Conservation (phyloP, 345 rosid genomes). For the Aegle marmelos region DNA sequence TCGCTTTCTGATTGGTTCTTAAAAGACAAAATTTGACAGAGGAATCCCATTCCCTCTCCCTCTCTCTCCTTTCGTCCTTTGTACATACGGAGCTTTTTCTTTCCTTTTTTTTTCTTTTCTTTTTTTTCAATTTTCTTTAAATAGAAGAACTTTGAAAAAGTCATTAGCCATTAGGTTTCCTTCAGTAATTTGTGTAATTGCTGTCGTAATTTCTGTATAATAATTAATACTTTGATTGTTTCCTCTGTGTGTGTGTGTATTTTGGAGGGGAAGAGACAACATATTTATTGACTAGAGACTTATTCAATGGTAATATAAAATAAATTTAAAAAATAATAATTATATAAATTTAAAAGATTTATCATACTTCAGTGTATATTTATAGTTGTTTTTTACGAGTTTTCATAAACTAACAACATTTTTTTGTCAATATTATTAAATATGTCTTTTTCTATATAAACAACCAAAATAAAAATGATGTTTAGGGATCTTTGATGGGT, state of each 20-base stretch:
- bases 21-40: constrained; percentile 26
- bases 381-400: no score
- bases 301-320: no score
- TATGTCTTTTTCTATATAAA: no score
- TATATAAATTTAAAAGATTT: no score
- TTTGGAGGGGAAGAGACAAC: no score
- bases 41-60: constrained; percentile 25
- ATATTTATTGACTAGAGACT: no score
- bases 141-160: not conserved
- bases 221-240: not conserved
- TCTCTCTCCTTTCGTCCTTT: not conserved
- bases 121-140: not conserved
- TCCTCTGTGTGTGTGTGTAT: not conserved
- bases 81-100: not conserved
- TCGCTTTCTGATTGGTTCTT: constrained; percentile 27
- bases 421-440: no score
- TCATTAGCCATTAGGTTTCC: not conserved
- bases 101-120: not conserved
- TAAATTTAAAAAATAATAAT: no score
- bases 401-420: no score
- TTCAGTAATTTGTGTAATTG: not conserved
- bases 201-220: not conserved
- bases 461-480: no score
- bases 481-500: no score
- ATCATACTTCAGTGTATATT: no score